Evolutionary conservation across 441 rosid genomes (phyloP), one percentile per base, ranked within the genome.

Genomic region (Erysimum pusillum): DNA sequence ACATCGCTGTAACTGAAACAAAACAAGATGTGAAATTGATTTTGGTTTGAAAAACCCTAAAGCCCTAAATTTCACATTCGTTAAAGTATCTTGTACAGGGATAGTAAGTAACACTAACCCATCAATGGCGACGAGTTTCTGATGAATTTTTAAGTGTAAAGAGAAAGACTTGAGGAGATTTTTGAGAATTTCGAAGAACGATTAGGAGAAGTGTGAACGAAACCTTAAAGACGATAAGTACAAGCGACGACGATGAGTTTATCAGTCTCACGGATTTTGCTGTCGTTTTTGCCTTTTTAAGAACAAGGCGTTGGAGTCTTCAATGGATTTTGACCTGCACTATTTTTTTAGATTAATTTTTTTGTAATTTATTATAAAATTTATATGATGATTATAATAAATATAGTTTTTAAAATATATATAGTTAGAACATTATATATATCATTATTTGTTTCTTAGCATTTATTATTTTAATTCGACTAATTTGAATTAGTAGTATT

Each of bases 1-100:
- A 84, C 96, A 90, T 91, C 3, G 44, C 28, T 12, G 66, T 12
- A 46, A 48, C 67, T 67, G 65, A 53, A 63, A 36, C 4, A 38
- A 22, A 57, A 52, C 2, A 71, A 20, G 32, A 20, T 22, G 7
- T n/a, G 17, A 42, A 63, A 15, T 8, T 54, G 28, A 25, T 36
- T 51, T 2, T 39, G 35, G 9, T 9, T 0, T 32, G 4, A 22
- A 57, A 5, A 17, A 18, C 2, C 56, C 22, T 70, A 13, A 58
- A 70, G 11, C 2, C 56, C 22, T 70, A 13, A 58, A 70, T 18
- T 4, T 5, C 12, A 18, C 10, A 48, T 17, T 9, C 18, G 4
- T 17, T n/a, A 9, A 45, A 4, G 5, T 38, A 61, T 38, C 48
- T 38, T 41, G 13, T 13, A 1, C 2, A 13, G 46, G 20, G 9